Evolutionary conservation across 805 yeast species (phyloP), one percentile per base, ranked within the genome.

Genomic region (Starmerella gropengiesseri): DNA sequence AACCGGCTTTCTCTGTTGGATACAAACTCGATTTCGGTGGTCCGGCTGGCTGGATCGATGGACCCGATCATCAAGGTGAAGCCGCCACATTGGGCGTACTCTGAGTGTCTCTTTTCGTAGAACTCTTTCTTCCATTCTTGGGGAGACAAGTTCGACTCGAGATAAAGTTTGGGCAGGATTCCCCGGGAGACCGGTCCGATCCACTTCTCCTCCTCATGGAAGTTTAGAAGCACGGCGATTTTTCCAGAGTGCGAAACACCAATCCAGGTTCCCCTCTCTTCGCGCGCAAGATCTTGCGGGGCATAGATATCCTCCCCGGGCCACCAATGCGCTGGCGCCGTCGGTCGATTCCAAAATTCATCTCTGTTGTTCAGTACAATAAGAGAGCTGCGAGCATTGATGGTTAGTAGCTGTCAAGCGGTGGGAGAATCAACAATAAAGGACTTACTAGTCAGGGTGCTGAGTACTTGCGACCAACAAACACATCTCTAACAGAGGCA

Each of bases 261-360:
- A 1, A 84, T 74, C 98, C 98, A 91, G 0, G 96, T 83, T 1
- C 98, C 96, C 49, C 75, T 83, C 43, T 77, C 86, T 1, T 67
- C 61, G 27, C 86, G 60, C 1, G 78, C 84, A 53, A 81, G 59
- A 58, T 89, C 96, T 29, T 69, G 62, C 0, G 96, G 96, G 7
- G 81, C 71, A 9, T 84, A 57, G 1, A 80, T 62, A 9, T 55
- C 59, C 46, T 61, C 43, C 45, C 65, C 60, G 41, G 42, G 39
- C 67, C 69, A 62, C 48, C 66, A 50, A 40, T 57, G 54, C 29
- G 89, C 78, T n/a, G 59, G 56, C 41, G 71, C 68, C 0, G 97
- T 89, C 2, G 78, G 77, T 38, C 98, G 63, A 33, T 67, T 71
- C 56, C 81, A 77, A 54, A 65, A 82, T 59, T 91, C 98, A 57